phyloP scores from a whole-genome alignment of 495 filamentous ascomycete genomes.

The Penicillium atrosanguineum region DNA sequence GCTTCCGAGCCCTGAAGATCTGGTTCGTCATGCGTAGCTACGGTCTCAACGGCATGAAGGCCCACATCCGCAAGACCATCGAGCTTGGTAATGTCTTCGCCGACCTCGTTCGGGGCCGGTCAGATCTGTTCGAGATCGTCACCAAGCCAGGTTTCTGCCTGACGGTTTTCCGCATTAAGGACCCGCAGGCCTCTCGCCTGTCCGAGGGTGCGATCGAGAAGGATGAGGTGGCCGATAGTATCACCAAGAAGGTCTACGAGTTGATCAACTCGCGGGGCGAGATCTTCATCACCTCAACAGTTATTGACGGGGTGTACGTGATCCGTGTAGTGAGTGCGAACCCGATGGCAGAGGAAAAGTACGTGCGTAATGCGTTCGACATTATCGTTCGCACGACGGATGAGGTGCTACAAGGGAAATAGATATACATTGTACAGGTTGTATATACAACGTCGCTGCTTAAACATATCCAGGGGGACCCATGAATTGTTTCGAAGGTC shows the following conservation, averaged over 20 bases:
- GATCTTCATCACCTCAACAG: constrained; percentile 79
- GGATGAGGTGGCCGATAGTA: constrained; percentile 54
- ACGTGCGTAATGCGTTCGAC: constrained; percentile 73
- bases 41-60: constrained; percentile 74
- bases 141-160: constrained; percentile 75
- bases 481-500: too few relatives aligned
- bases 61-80: constrained; percentile 66
- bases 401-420: constrained; percentile 44
- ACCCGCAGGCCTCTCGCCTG: constrained; percentile 20
- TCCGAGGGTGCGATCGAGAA: constrained; percentile 22
- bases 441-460: too few relatives aligned
- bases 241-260: constrained; percentile 80
- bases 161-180: constrained; percentile 66
- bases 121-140: constrained; percentile 76
- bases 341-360: constrained; percentile 64
- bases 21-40: constrained; percentile 95
- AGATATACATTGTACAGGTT: background rate
- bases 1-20: constrained; percentile 91
- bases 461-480: too few relatives aligned
- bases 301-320: constrained; percentile 72
- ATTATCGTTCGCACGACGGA: constrained; percentile 68
- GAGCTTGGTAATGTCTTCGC: constrained; percentile 69
- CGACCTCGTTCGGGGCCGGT: constrained; percentile 51
- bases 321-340: constrained; percentile 81
- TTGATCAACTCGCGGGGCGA: constrained; percentile 69